Evolutionary conservation across 2,329 filamentous ascomycete genomes (phyloP).

Genomic region (Calonectria pteridis): DNA sequence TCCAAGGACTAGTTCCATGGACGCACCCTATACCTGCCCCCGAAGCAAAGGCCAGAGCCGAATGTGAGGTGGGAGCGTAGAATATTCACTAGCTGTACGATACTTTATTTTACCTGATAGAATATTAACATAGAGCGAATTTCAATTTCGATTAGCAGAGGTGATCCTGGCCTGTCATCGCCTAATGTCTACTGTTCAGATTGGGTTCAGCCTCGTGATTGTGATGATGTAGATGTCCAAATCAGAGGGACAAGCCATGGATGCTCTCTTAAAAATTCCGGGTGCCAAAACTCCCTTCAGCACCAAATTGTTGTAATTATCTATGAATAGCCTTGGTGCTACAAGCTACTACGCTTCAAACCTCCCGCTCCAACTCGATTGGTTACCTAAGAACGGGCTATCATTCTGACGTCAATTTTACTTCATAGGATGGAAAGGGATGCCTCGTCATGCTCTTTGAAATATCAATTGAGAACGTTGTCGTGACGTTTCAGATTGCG

Average conservation of each 20-base stretch:
- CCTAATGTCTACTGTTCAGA: not conserved
- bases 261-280: not conserved
- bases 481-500: not conserved
- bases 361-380: too few species aligned
- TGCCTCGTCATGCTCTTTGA: too few species aligned
- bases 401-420: too few species aligned
- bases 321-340: too few species aligned
- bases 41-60: not conserved
- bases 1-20: not conserved
- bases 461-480: too few species aligned
- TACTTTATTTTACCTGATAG: not conserved
- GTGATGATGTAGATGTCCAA: not conserved
- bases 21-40: not conserved
- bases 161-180: not conserved
- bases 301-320: not conserved
- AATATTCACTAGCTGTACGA: not conserved
- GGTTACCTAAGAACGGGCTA: too few species aligned
- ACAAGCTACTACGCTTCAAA: too few species aligned
- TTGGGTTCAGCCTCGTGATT: not conserved
- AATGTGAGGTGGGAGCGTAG: not conserved
- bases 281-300: not conserved
- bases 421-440: too few species aligned
- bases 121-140: not conserved
- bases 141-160: not conserved
- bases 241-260: not conserved